These are phyloP conservation scores for Aspergillus thermomutatus DNA, from an alignment of 2,329 filamentous ascomycete genomes.

Conservation along the genomic window DNA sequence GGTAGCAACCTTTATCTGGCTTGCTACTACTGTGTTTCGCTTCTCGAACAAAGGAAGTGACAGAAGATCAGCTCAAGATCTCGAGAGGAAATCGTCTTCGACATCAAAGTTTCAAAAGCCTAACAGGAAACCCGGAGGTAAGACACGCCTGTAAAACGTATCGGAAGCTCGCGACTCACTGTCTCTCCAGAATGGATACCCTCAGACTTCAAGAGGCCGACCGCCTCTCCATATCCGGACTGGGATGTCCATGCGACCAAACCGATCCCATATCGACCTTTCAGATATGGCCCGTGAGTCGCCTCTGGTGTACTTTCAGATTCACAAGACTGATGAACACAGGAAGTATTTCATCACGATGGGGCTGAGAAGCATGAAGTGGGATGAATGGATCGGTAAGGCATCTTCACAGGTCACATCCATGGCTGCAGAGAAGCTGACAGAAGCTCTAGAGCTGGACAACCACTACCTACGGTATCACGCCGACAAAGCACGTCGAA, in stretches of 20 bases:
- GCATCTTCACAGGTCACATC: background rate
- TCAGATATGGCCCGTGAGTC: conserved; percentile 65
- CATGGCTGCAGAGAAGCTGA: background rate
- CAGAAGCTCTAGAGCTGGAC: conserved; percentile 62
- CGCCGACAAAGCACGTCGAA: conserved; percentile 65
- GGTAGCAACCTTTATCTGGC: conserved; percentile 30
- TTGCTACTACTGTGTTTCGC: conserved; percentile 21
- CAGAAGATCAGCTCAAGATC: conserved; percentile 37
- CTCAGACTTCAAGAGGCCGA: conserved; percentile 57
- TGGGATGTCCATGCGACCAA: conserved; percentile 69
- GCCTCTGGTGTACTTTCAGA: background rate
- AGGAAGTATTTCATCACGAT: conserved; percentile 71
- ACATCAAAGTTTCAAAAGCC: conserved; percentile 30
- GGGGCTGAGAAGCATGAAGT: conserved; percentile 68
- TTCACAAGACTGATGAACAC: background rate
- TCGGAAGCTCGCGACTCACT: background rate
- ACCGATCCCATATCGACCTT: conserved; percentile 73
- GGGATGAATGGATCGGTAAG: conserved; percentile 68
- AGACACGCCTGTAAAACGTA: background rate
- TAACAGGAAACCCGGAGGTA: conserved; percentile 48
- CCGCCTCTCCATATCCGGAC: conserved; percentile 59
- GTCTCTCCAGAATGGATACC: conserved; percentile 52
- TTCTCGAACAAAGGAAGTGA: conserved; percentile 21
- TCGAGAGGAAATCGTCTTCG: conserved; percentile 41
- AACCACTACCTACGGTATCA: conserved; percentile 73